phyloP scores from a whole-genome alignment of 768 basidiomycete genomes.

The Antrodiella citrinella region DNA sequence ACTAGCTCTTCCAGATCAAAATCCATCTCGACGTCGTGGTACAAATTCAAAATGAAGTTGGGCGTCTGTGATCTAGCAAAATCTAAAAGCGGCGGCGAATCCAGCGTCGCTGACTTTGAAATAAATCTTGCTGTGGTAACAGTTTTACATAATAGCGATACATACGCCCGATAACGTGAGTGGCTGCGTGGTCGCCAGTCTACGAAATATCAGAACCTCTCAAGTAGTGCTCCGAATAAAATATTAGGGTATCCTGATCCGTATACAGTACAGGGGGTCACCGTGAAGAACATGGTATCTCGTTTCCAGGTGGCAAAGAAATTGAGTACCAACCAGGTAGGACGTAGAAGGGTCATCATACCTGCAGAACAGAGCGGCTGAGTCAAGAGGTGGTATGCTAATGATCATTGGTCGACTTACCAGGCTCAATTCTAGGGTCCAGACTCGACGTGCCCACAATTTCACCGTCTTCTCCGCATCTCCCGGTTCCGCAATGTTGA shows the following conservation, averaged over 20 bases:
- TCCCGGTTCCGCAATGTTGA: constrained; percentile 61
- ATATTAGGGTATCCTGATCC: background rate
- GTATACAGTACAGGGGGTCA: background rate
- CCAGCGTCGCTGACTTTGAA: too few relatives aligned
- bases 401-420: constrained; percentile 33
- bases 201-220: too few relatives aligned
- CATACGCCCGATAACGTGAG: too few relatives aligned
- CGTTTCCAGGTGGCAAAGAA: background rate
- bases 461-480: constrained; percentile 57
- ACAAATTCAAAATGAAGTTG: background rate
- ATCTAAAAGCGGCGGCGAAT: too few relatives aligned
- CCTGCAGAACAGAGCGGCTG: too few relatives aligned
- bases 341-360: too few relatives aligned
- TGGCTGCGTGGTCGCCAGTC: too few relatives aligned
- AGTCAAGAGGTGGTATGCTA: background rate
- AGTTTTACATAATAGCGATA: too few relatives aligned
- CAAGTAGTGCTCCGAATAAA: background rate
- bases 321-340: background rate
- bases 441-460: constrained; percentile 94
- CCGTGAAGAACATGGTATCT: background rate
- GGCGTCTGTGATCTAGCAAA: background rate
- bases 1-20: constrained; percentile 56
- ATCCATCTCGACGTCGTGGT: constrained; percentile 1
- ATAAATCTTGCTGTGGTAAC: too few relatives aligned
- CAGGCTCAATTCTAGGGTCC: constrained; percentile 95